These are phyloP conservation scores for Phytophthora pinifolia DNA, from an alignment of 352 stramenopile genomes.

Conservation along the genomic window DNA sequence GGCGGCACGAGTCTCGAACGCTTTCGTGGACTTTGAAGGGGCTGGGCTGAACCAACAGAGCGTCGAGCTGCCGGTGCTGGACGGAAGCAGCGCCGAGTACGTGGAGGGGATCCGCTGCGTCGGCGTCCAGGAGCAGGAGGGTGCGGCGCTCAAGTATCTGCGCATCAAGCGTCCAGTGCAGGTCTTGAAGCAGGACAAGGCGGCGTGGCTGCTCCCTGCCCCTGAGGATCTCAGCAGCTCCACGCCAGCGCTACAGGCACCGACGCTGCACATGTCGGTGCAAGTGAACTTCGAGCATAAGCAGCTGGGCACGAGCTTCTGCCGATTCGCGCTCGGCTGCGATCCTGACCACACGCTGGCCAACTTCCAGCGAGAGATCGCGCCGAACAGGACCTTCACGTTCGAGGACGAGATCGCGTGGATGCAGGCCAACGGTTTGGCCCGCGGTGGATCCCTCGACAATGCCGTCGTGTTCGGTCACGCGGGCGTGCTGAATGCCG, in stretches of 20 bases:
- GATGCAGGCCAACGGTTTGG: constrained; percentile 55
- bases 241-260: constrained; percentile 8
- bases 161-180: constrained; percentile 54
- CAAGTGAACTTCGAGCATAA: constrained; percentile 77
- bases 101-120: constrained; percentile 36
- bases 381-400: constrained; percentile 65
- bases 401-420: constrained; percentile 70
- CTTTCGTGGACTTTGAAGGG: constrained; percentile 37
- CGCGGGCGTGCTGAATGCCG: constrained; percentile 40
- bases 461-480: constrained; percentile 65
- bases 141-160: constrained; percentile 28
- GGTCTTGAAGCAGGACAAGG: constrained; percentile 62
- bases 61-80: constrained; percentile 64
- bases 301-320: constrained; percentile 43
- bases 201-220: constrained; percentile 62
- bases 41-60: not conserved
- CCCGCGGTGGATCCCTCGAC: constrained; percentile 55
- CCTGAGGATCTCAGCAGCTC: constrained; percentile 22
- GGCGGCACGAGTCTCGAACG: constrained; percentile 46
- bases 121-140: constrained; percentile 34
- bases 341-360: constrained; percentile 31
- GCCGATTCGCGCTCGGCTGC: constrained; percentile 38
- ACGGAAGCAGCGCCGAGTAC: constrained; percentile 60
- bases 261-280: constrained; percentile 53
- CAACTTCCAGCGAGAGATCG: constrained; percentile 40